Evolutionary conservation across 1,139 yeast genomes (phyloP).

Genomic region (Lodderomyces pseudojiufengensis): DNA sequence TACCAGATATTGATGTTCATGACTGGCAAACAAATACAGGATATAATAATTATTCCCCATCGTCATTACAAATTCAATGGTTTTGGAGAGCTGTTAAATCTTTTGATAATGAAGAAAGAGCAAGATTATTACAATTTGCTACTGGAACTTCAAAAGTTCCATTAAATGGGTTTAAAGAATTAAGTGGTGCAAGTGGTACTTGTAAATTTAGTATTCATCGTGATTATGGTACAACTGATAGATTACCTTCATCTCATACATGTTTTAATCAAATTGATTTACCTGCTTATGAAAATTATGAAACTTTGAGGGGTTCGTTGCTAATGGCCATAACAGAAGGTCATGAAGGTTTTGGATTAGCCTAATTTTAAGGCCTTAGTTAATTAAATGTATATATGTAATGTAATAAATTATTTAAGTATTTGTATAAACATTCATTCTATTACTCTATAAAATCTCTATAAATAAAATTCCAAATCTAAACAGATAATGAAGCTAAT

Average conservation of each 20-base stretch:
- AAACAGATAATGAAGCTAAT: constrained; percentile 7
- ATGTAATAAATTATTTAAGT: background rate
- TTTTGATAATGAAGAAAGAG: constrained; percentile 91
- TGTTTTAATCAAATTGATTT: constrained; percentile 93
- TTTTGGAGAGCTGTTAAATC: constrained; percentile 98
- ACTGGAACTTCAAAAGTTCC: constrained; percentile 99
- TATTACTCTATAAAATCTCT: constrained; percentile 5
- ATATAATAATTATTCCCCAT: constrained; percentile 79
- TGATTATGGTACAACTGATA: constrained; percentile 79
- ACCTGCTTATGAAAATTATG: constrained; percentile 91
- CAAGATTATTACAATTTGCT: constrained; percentile 89
- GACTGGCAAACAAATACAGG: constrained; percentile 91
- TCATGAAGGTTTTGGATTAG: constrained; percentile 93
- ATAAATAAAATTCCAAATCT: background rate
- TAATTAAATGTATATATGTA: too few species aligned
- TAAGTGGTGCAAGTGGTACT: constrained; percentile 84
- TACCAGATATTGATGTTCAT: constrained; percentile 92
- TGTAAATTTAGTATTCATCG: constrained; percentile 88
- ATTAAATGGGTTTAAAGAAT: constrained; percentile 84
- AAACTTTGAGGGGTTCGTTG: constrained; percentile 74
- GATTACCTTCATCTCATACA: constrained; percentile 94
- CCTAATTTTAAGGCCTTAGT: constrained; percentile 23
- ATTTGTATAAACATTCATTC: background rate
- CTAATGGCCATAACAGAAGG: constrained; percentile 91
- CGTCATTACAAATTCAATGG: constrained; percentile 90